Evolutionary conservation across 2,329 filamentous ascomycete species (phyloP).

Genomic region (Aspergillus ibericus): DNA sequence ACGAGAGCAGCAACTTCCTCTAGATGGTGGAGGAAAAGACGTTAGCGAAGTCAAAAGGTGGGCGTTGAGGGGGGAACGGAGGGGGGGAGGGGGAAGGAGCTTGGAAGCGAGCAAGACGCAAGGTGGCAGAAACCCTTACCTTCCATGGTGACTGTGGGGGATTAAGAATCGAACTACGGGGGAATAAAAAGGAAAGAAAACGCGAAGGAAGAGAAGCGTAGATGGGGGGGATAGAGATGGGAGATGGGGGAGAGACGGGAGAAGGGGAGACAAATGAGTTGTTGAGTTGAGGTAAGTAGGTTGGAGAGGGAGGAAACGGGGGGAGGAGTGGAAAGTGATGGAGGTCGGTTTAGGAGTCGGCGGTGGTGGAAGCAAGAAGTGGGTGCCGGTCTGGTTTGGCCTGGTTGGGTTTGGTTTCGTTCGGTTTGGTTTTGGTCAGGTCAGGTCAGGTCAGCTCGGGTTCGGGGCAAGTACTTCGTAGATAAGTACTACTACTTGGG

Average conservation of each 20-base stretch:
- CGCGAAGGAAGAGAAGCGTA: slow-evolving; percentile 33
- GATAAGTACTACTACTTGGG: not conserved
- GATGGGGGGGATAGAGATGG: slow-evolving; percentile 38
- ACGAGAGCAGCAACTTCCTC: slow-evolving; percentile 99
- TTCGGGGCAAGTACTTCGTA: not conserved
- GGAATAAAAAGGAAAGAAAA: slow-evolving; percentile 34
- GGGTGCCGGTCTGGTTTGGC: not conserved
- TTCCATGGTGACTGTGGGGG: slow-evolving; percentile 58
- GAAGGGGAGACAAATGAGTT: slow-evolving; percentile 23
- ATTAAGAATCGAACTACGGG: slow-evolving; percentile 33
- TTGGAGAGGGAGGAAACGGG: slow-evolving; percentile 13
- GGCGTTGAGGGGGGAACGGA: slow-evolving; percentile 4
- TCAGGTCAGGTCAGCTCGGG: not conserved
- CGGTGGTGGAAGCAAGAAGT: not conserved
- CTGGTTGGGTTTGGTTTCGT: not conserved
- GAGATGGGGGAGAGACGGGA: slow-evolving; percentile 31
- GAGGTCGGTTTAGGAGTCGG: not conserved
- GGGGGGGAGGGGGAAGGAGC: slow-evolving; percentile 10
- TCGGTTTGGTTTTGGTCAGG: not conserved
- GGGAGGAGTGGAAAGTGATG: slow-evolving; percentile 9
- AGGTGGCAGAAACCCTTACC: slow-evolving; percentile 55
- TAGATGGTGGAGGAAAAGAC: slow-evolving; percentile 50
- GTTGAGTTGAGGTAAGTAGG: slow-evolving; percentile 24
- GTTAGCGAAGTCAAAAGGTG: slow-evolving; percentile 36
- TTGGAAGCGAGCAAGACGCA: slow-evolving; percentile 17